Base-by-base conservation (phyloP, 2,329 filamentous ascomycete genomes). In the Exophiala lecanii-corni region DNA sequence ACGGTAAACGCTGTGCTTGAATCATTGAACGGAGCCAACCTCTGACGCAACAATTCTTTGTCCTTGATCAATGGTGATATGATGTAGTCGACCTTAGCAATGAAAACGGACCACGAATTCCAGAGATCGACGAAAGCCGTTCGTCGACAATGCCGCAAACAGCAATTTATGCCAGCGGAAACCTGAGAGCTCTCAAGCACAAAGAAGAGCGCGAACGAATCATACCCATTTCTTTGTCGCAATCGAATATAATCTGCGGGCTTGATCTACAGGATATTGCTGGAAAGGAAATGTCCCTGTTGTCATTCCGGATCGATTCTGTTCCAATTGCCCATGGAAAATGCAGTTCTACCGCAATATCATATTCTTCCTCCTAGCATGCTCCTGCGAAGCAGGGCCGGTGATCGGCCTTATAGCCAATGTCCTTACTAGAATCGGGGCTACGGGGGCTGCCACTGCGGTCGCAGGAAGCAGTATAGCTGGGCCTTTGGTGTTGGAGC, bases 391-490 rank as follows among this genome's bases (percentile, higher is more conserved):
- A 33, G 36, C 36, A 31, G 36, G 36, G n/a, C 23, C 23, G 7
- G 5, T 39, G 5, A 23, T 39, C 9, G 36, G 6, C 17, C 9
- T 39, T 32, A 17, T 32, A n/a, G 36, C 10, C n/a, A 16, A 6
- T 12, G 23, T 32, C 23, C n/a, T 16, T 21, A 18, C 9, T 9
- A 13, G 20, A 10, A 20, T 39, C 20, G 36, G 5, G 9, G 18
- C 6, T 9, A 23, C 16, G 9, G 36, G 12, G 32, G 36, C 36
- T 6, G 36, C 36, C n/a, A 23, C 9, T 5, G 18, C 20, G 5
- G 23, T 39, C 5, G 36, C 36, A 7, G 36, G 36, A 33, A 39
- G 36, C 21, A 19, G 5, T 32, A 39, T 39, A 7, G 36, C 21
- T 5, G 36, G 5, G 32, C 5, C 9, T 32, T 32, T 39, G 36